Evolutionary conservation across 805 yeast genomes (phyloP).

Genomic region (Hanseniaspora thailandica): DNA sequence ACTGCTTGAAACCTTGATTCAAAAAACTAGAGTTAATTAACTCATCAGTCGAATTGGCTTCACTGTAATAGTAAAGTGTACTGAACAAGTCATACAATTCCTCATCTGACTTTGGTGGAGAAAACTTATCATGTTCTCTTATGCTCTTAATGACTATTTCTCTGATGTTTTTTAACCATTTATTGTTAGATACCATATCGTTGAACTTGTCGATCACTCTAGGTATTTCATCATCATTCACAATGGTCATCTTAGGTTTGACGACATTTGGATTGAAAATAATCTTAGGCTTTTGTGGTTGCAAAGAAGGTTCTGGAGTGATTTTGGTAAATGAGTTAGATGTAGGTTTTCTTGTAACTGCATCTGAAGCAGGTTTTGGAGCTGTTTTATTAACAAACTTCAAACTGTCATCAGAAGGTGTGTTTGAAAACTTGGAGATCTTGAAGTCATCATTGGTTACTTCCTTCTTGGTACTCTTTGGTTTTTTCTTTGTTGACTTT

Average conservation of each 20-base stretch:
- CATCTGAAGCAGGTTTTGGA: background rate
- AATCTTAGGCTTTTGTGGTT: background rate
- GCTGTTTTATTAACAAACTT: background rate
- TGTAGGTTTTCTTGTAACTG: background rate
- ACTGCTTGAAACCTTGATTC: background rate
- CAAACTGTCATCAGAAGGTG: background rate
- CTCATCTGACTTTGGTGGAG: background rate
- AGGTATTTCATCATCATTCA: slow-evolving; percentile 4
- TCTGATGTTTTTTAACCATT: background rate
- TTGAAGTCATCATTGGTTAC: background rate
- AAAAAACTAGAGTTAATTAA: background rate
- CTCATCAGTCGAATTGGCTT: background rate
- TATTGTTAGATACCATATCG: background rate
- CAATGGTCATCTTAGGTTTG: background rate
- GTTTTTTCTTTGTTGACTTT: slow-evolving; percentile 23
- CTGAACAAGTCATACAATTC: background rate
- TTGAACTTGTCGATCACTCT: background rate
- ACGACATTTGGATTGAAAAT: slow-evolving; percentile 3
- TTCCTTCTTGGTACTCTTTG: slow-evolving; percentile 11
- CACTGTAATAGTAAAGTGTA: background rate
- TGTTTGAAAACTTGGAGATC: background rate
- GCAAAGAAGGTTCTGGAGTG: background rate
- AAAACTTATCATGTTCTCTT: background rate
- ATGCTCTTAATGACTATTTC: background rate
- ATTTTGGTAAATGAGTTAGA: background rate